Conservation (phyloP, 495 filamentous ascomycete species). For the Diplogelasinospora grovesii region DNA sequence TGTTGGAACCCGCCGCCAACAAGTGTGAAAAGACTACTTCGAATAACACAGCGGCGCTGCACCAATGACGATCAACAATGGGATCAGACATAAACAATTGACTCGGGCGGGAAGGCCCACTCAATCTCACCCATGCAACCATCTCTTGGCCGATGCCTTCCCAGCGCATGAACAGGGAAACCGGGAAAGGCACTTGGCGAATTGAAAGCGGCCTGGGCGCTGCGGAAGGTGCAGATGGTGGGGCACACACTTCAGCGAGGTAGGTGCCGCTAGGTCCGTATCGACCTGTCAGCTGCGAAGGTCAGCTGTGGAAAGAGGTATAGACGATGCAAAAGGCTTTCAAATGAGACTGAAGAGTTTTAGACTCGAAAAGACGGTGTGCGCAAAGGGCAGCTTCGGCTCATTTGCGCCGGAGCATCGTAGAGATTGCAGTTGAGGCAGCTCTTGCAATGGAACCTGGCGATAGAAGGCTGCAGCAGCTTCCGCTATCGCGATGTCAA, state of each 20-base stretch:
- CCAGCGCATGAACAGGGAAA: background rate
- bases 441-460: no score
- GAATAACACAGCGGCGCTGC: no score
- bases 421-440: background rate
- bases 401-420: background rate
- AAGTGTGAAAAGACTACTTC: no score
- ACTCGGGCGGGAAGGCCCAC: background rate
- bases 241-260: no score
- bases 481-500: no score
- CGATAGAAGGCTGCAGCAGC: conserved; percentile 1
- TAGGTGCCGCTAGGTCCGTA: background rate
- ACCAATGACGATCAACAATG: conserved; percentile 14
- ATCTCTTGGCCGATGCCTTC: background rate
- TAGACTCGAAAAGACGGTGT: no score
- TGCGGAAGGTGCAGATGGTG: no score
- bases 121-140: conserved; percentile 1
- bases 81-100: conserved; percentile 10
- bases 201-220: background rate
- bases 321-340: no score
- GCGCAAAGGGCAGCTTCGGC: no score
- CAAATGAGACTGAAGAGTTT: no score
- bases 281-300: conserved; percentile 3
- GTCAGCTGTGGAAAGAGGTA: no score
- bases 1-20: no score
- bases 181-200: background rate